Percentiles rank a stretch among this genome's conserved stretches.
phyloP scores from a whole-genome alignment of 2,329 filamentous ascomycete species.

The Fusarium denticulatum region DNA sequence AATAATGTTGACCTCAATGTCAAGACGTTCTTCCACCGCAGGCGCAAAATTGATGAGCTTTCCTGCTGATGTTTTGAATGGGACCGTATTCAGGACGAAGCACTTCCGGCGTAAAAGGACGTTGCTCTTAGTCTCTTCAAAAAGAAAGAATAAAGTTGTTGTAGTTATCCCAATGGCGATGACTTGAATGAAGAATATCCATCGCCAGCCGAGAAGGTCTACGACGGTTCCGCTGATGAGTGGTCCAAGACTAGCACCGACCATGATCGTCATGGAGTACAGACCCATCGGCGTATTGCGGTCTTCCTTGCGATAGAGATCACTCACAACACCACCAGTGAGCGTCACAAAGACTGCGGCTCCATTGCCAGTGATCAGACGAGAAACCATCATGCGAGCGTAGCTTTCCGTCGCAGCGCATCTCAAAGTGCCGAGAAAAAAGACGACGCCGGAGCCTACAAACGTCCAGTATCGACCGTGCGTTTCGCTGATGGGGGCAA shows the following conservation, averaged over 20 bases:
- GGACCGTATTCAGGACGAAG: constrained; percentile 62
- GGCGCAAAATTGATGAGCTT: constrained; percentile 6
- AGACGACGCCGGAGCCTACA: constrained; percentile 44
- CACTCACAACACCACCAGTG: constrained; percentile 74
- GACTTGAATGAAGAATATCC: constrained; percentile 75
- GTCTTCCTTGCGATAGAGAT: constrained; percentile 71
- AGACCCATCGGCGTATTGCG: constrained; percentile 76
- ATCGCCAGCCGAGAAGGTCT: constrained; percentile 67
- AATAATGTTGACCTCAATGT: constrained; percentile 39
- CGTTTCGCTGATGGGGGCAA: constrained; percentile 74
- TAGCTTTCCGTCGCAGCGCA: constrained; percentile 69
- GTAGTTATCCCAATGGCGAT: constrained; percentile 68
- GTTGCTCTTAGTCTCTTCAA: constrained; percentile 74
- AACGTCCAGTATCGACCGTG: constrained; percentile 52
- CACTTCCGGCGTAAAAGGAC: constrained; percentile 72
- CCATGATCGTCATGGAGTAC: constrained; percentile 69
- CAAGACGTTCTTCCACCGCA: constrained; percentile 6
- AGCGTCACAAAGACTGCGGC: constrained; percentile 57
- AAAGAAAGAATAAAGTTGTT: constrained; percentile 64
- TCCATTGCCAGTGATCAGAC: constrained; percentile 70
- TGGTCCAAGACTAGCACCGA: constrained; percentile 72
- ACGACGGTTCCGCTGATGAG: constrained; percentile 68
- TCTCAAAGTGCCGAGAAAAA: constrained; percentile 57
- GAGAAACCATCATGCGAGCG: constrained; percentile 68
- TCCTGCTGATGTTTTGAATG: background rate